Evolutionary conservation across 768 basidiomycete species (phyloP).

Genomic region (Chalciporus piperatus): DNA sequence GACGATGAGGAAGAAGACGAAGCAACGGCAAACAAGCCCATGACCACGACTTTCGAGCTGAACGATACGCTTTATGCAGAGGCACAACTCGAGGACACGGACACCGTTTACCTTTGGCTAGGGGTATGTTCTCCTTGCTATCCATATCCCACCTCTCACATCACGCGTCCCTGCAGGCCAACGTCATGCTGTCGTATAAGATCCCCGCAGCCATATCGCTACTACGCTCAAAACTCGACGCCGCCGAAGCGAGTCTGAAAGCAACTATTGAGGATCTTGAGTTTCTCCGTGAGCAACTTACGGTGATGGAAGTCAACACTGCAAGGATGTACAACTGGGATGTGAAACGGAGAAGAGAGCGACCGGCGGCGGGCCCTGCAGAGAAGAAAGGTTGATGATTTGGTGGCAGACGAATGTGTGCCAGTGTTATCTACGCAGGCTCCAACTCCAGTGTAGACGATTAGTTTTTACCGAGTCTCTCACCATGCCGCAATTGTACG

Average conservation of each 20-base stretch:
- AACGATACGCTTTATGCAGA: constrained; percentile 95
- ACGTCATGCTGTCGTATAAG: constrained; percentile 96
- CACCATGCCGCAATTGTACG: not conserved
- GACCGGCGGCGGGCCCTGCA: constrained; percentile 36
- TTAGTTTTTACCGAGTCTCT: not conserved
- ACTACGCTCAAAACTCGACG: constrained; percentile 67
- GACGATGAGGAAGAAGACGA: constrained; percentile 53
- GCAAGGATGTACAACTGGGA: constrained; percentile 97
- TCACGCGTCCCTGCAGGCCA: constrained; percentile 59
- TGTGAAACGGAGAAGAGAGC: constrained; percentile 75
- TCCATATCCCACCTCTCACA: not conserved
- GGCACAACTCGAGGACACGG: constrained; percentile 82
- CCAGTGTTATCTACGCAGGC: no score
- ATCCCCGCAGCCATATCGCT: constrained; percentile 73
- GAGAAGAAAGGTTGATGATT: constrained; percentile 13
- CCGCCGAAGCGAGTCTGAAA: constrained; percentile 62
- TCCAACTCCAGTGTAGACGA: not conserved
- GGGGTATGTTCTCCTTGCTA: constrained; percentile 58
- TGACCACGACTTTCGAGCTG: constrained; percentile 89
- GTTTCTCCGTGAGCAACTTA: constrained; percentile 91
- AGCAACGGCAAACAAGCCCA: constrained; percentile 40
- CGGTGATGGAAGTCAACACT: constrained; percentile 95
- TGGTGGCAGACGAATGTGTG: not conserved
- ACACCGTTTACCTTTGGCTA: constrained; percentile 92
- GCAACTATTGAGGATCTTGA: constrained; percentile 86